Evolutionary conservation across 1,284 basidiomycete species (phyloP).

Genomic region (Ceratobasidium papillatum): DNA sequence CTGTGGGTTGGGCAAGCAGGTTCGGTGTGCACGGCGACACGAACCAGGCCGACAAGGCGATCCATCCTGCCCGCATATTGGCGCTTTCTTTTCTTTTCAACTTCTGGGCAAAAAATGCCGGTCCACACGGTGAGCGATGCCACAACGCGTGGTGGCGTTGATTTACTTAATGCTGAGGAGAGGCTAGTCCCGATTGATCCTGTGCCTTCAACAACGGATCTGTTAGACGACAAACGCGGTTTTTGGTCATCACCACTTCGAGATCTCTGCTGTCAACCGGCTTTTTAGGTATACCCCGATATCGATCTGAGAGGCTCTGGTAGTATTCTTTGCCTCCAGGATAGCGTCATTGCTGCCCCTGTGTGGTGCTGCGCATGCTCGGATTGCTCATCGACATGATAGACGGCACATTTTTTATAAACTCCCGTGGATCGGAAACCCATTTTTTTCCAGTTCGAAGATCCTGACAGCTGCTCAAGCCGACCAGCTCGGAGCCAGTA

Average conservation of each 20-base stretch:
- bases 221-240: not conserved
- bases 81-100: not conserved
- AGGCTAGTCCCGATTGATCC: not conserved
- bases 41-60: not conserved
- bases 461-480: not conserved
- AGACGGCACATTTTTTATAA: too few species aligned
- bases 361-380: not conserved
- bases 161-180: not conserved
- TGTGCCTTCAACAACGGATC: not conserved
- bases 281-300: constrained; percentile 1
- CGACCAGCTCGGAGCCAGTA: not conserved
- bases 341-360: not conserved
- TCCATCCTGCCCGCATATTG: not conserved
- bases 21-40: not conserved
- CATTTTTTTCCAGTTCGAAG: not conserved
- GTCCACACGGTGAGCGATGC: not conserved
- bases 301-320: not conserved
- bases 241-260: not conserved
- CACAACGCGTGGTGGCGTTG: not conserved
- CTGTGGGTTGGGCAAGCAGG: not conserved
- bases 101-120: not conserved
- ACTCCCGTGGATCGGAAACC: too few species aligned
- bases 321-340: not conserved
- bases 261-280: not conserved
- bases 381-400: not conserved